phyloP scores from a whole-genome alignment of 371 early-diverging fungal genomes.

The Mucor saturninus region DNA sequence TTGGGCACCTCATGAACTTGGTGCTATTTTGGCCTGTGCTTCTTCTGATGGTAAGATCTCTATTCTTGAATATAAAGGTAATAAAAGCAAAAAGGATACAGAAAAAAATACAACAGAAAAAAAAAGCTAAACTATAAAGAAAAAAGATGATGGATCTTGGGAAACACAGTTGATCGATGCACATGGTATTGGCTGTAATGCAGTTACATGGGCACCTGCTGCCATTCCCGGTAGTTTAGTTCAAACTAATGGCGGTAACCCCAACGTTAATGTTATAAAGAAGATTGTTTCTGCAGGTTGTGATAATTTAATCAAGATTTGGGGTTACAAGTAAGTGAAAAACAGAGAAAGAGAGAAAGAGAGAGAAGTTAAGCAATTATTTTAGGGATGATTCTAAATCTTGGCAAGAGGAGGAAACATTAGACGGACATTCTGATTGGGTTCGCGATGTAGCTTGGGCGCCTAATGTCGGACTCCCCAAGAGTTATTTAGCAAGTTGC shows the following conservation, averaged over 20 bases:
- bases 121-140: not conserved
- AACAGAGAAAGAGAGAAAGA: not conserved
- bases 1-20: conserved; percentile 98
- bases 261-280: conserved; percentile 61
- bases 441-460: conserved; percentile 98
- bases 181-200: conserved; percentile 92
- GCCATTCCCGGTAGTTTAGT: conserved; percentile 84
- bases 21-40: conserved; percentile 90
- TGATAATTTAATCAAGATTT: conserved; percentile 95
- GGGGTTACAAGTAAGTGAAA: conserved; percentile 68
- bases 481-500: conserved; percentile 89
- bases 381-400: conserved; percentile 73
- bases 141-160: conserved; percentile 83
- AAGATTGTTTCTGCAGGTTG: conserved; percentile 95
- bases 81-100: conserved; percentile 68
- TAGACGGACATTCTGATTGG: conserved; percentile 97
- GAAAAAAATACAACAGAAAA: not conserved
- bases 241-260: conserved; percentile 66
- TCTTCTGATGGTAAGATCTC: conserved; percentile 96
- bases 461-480: conserved; percentile 91
- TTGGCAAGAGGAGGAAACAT: conserved; percentile 79
- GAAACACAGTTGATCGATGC: conserved; percentile 78
- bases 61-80: conserved; percentile 88
- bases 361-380: not conserved
- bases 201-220: conserved; percentile 95